Percentiles rank a stretch among this genome's conserved stretches.
phyloP scores from a whole-genome alignment of 2,329 filamentous ascomycete species.

The Cladosporium sp. region DNA sequence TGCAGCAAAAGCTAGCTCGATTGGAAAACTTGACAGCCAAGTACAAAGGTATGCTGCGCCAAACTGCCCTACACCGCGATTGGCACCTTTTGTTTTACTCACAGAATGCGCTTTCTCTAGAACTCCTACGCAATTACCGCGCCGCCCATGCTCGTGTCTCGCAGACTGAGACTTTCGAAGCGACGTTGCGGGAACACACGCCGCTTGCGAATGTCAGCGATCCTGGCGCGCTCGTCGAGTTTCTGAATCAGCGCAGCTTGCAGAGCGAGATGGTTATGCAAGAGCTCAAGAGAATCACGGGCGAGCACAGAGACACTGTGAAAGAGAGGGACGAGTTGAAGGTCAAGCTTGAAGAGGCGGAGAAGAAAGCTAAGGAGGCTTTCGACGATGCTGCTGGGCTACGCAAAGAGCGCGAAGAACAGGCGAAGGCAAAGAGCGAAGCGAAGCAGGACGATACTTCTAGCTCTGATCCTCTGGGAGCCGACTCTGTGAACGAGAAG shows the following conservation, averaged over 20 bases:
- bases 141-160: conserved; percentile 85
- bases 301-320: conserved; percentile 38
- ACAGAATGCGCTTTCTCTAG: conserved; percentile 48
- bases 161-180: conserved; percentile 91
- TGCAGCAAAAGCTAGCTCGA: conserved; percentile 74
- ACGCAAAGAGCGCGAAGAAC: conserved; percentile 42
- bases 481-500: conserved; percentile 19
- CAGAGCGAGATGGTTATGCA: conserved; percentile 93
- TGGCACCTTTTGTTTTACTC: conserved; percentile 34
- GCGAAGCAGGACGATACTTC: not conserved
- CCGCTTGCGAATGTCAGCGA: conserved; percentile 87
- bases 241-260: conserved; percentile 80
- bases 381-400: conserved; percentile 65
- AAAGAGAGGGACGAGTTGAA: conserved; percentile 76
- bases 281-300: conserved; percentile 83
- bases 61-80: conserved; percentile 29
- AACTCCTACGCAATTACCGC: conserved; percentile 87
- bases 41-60: conserved; percentile 68
- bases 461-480: conserved; percentile 13
- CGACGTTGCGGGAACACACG: conserved; percentile 86
- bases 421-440: conserved; percentile 13
- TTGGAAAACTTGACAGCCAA: conserved; percentile 87
- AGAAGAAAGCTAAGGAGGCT: conserved; percentile 63
- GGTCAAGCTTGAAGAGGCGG: conserved; percentile 70
- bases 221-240: conserved; percentile 81